Base-by-base conservation (phyloP, 1,284 basidiomycete genomes). In the Melampsora americana region DNA sequence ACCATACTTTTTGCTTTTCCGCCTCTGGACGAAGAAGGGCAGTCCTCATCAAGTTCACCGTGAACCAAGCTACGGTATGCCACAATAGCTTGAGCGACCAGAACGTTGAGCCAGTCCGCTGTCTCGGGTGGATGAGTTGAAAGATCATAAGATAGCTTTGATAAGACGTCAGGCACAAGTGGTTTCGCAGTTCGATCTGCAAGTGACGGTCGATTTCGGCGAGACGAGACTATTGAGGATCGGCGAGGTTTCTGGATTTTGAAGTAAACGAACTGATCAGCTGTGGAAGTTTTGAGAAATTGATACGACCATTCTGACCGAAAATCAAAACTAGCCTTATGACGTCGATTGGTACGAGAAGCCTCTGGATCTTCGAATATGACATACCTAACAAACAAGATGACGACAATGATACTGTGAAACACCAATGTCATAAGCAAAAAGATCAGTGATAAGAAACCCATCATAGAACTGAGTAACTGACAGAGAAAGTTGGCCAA, bases 81-180 rank as follows among this genome's bases (percentile, higher is more conserved):
- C 16, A 79, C 79, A 35, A 83, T 81, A 48, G 85, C 85, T 80
- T 87, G 86, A 4, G 86, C 86, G 35, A 86, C 81, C 23, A 88
- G 82, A 48, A 87, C 85, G 79, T 87, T 87, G 62, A 87, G 80
- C 87, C 87, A 87, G 78, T 86, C 86, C 35, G 85, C 81, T 20
- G 84, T 84, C 78, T 88, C 87, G 14, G 85, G 81, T 3, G 85
- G 80, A 78, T 87, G 86, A 16, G 84, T 84, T 1, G 84, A 82
- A 79, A 87, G 83, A 77, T 87, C 86, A 79, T 87, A 87, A 5
- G 80, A 81, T 4, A 85, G 83, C 68, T 85, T 84, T n/a, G 81
- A 79, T 28, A 87, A 82, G 9, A 87, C 80, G 1, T 82, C 77
- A 1, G 83, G 79, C 0, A 84, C 79, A 0, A 83, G 81, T 0